Evolutionary conservation across 306 rosid species (phyloP).

Genomic region (Lupinus albus): DNA sequence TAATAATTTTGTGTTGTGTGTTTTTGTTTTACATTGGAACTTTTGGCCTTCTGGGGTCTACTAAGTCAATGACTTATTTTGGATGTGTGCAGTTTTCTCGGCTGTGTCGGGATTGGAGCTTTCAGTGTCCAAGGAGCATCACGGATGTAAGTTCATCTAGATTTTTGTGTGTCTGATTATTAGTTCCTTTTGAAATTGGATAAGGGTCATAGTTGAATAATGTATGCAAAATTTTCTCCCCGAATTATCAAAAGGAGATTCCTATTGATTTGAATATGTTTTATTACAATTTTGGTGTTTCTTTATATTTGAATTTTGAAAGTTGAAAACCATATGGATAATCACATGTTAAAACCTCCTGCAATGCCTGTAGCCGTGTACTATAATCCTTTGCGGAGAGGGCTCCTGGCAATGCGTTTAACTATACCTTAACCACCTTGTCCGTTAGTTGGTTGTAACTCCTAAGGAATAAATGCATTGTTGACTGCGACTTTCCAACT

Average conservation of each 20-base stretch:
- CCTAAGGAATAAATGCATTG: neutral
- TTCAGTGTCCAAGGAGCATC: conserved; percentile 78
- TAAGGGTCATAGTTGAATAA: neutral
- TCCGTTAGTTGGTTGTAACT: conserved; percentile 3
- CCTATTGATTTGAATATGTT: conserved; percentile 18
- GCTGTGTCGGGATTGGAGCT: conserved; percentile 96
- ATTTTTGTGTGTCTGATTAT: conserved; percentile 2
- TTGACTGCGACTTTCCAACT: conserved; percentile 19
- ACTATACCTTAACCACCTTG: conserved; percentile 13
- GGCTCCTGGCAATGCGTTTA: conserved; percentile 1
- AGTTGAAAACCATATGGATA: too few species aligned
- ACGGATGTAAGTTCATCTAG: conserved; percentile 60
- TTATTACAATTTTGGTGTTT: neutral
- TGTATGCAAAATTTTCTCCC: conserved; percentile 16
- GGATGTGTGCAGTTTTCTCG: conserved; percentile 74
- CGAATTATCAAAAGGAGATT: neutral
- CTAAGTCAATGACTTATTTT: conserved; percentile 39
- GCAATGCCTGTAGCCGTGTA: too few species aligned
- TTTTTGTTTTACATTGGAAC: conserved; percentile 17
- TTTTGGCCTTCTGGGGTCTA: conserved; percentile 14
- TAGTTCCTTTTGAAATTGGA: conserved; percentile 9
- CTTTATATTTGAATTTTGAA: neutral
- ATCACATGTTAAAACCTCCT: too few species aligned
- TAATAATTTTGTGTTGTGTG: neutral
- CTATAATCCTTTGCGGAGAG: too few species aligned